These are phyloP conservation scores for Ceratocystiopsis sp. DNA, from an alignment of 2,329 filamentous ascomycete genomes.

Conservation along the genomic window DNA sequence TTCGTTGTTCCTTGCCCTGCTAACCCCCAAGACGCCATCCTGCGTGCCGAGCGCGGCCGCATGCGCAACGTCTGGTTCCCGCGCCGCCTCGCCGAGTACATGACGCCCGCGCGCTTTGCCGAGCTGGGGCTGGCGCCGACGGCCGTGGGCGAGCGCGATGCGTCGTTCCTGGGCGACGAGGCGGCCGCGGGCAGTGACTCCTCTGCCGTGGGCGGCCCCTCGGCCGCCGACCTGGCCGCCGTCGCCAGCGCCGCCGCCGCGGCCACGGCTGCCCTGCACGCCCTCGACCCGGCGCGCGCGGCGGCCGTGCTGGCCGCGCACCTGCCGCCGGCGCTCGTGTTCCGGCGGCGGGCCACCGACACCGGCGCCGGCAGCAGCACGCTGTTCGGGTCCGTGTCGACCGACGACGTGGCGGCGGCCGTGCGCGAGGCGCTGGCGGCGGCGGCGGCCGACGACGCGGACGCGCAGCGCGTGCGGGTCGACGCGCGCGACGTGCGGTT, in stretches of 20 bases:
- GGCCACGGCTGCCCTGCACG: not conserved
- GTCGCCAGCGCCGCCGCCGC: not conserved
- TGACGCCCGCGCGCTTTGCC: slow-evolving; percentile 16
- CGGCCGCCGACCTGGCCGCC: not conserved
- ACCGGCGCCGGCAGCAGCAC: slow-evolving; percentile 3
- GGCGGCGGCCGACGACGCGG: slow-evolving; percentile 11
- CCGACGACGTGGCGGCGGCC: slow-evolving; percentile 18
- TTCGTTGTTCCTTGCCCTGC: too few relatives aligned
- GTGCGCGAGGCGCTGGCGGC: slow-evolving; percentile 17
- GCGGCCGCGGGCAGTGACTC: too few relatives aligned
- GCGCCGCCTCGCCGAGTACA: slow-evolving; percentile 18
- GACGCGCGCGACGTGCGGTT: slow-evolving; percentile 19
- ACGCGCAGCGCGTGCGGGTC: slow-evolving; percentile 19
- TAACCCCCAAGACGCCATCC: slow-evolving; percentile 15
- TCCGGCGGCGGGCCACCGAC: slow-evolving; percentile 21
- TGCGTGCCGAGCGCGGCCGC: slow-evolving; percentile 17
- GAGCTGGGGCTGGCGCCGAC: slow-evolving; percentile 14
- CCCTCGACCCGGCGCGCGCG: slow-evolving; percentile 19
- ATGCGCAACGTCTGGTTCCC: slow-evolving; percentile 22
- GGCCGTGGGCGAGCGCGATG: slow-evolving; percentile 15
- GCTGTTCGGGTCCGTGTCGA: slow-evolving; percentile 28
- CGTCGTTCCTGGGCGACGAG: slow-evolving; percentile 9
- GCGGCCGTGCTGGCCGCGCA: slow-evolving; percentile 18
- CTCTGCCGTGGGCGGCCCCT: not conserved
- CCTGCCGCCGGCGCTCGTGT: slow-evolving; percentile 21